Base-by-base conservation (phyloP, 2,329 filamentous ascomycete species). In the Stemphylium vesicarium region DNA sequence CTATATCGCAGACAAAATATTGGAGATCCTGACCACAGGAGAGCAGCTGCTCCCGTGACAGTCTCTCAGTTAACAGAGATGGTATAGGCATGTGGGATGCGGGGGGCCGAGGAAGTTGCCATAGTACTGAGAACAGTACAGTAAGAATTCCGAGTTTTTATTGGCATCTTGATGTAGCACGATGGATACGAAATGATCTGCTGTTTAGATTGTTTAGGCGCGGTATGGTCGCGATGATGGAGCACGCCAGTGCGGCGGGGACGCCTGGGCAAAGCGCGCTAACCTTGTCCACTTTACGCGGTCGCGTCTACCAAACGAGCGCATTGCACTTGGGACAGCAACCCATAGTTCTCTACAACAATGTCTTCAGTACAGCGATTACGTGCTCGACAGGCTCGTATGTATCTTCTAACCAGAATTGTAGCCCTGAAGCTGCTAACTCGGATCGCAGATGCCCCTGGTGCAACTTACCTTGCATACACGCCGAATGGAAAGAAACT, bases 401-500 rank as follows among this genome's bases (percentile, higher is more conserved):
- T 59, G 71, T 65, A 37, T 18, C 10, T 15, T 16, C 12, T 4
- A 15, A 11, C 13, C 1, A 5, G 26, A 22, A 1, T 1, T 8
- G 1, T 5, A 37, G 11, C 9, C 4, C n/a, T 20, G 8, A 2
- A n/a, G 37, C 18, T 22, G 22, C 59, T 65, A n/a, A 68, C 46
- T 53, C 5, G 22, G 22, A 12, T 35, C 46, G 22, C 52, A 88
- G 86, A 99, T 77, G 93, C 92, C 2, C 88, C 90, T 49, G 96
- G 96, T 60, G 86, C 87, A 53, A 98, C 96, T 2, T 92, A 88
- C 66, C 87, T 96, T 64, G 85, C 90, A 60, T 98, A 98, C 77
- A 97, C 93, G 0, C 91, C 92, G 6, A 88, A 96, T 75, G 95
- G 96, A 59, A 85, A 84, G 64, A 91, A 90, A 67, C 83, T 99